Base-by-base conservation (phyloP, 768 basidiomycete species). In the Mycena venus region DNA sequence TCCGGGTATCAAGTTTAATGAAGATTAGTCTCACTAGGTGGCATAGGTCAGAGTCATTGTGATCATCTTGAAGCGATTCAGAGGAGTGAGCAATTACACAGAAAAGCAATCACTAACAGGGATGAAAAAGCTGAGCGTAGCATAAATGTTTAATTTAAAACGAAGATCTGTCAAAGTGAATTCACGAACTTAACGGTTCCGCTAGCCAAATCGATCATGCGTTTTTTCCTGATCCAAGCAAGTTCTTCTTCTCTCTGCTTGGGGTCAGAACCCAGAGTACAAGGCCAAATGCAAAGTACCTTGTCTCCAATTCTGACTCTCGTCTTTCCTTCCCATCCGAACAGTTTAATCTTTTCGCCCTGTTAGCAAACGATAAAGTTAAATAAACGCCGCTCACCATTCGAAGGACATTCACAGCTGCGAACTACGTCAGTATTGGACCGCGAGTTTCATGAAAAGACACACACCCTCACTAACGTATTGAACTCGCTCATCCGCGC, bases 271-370 rank as follows among this genome's bases (percentile, higher is more conserved):
- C 31, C 23, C 31, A 21, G 2, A 8, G 4, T 85, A 81, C 77
- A 87, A n/a, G 8, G 44, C 74, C 27, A 29, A 31, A 36, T 9
- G 2, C 7, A 23, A 21, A 0, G 5, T 47, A 66, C 73, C 77
- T 90, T 90, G 34, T 86, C 86, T 34, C 85, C 82, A 65, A 96
- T 85, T 64, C 86, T 85, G 12, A 86, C 81, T 31, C 88, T 85
- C 79, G 93, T 88, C 56, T 89, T 87, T 69, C 87, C 86, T 86
- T 92, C 88, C 88, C 93, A 89, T 8, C 87, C 93, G 77, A 94
- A 94, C 55, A 94, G 83, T 56, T 75, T 74, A 19, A 74, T 29
- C 72, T 74, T 29, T n/a, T 23, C 42, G 4, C 1, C 11, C 25
- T 14, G 14, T 42, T 75, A 58, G n/a, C 27, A 17, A 14, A 44